Evolutionary conservation across 352 stramenopile genomes (phyloP), one percentile per base, ranked within the genome.

Genomic region (Globisporangium nagaii): DNA sequence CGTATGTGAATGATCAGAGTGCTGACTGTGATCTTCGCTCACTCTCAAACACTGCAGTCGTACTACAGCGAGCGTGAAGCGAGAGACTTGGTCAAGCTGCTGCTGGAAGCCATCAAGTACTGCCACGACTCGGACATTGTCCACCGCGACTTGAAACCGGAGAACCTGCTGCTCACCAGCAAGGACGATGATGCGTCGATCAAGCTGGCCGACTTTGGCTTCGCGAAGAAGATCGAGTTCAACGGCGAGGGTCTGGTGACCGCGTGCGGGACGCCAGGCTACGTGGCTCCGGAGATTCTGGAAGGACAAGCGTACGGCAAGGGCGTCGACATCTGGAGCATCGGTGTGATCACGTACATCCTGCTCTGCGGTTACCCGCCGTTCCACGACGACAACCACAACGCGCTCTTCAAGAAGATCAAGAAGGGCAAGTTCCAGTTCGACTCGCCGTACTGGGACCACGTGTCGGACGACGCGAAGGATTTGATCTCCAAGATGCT

Each of bases 361-460:
- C 46, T 95, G 48, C 58, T 95, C 32, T 93, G 80, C 44, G 86
- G 86, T 10, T 94, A 95, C 66, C 81, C 85, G 8, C 86, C 86
- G 27, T 95, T 95, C 68, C 81, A 97, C 65, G 77, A 97, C 63
- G 83, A 97, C 65, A 98, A 97, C 71, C 91, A 97, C 68, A 85
- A 88, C 25, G 82, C 88, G 40, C 82, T 98, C 17, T 98, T 98
- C 68, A 87, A 90, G 51, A 98, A 96, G 63, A 98, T 98, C 65
- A 95, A 96, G 65, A 87, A 81, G 47, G 93, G 90, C 48, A 88
- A 96, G 56, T 98, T 96, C 68, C 74, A 97, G 73, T 98, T 98
- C 56, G 91, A 98, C 58, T 87, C 89, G n/a, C 91, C 96, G 17
- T 98, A 98, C 70, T 98, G 93, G 93, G 84, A 93, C 63, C 77